A percentile compares a stretch with the other conserved stretches of the same genome.
Evolutionary conservation across 371 early-diverging fungal genomes (phyloP).

Genomic region (Mortierella sp.): DNA sequence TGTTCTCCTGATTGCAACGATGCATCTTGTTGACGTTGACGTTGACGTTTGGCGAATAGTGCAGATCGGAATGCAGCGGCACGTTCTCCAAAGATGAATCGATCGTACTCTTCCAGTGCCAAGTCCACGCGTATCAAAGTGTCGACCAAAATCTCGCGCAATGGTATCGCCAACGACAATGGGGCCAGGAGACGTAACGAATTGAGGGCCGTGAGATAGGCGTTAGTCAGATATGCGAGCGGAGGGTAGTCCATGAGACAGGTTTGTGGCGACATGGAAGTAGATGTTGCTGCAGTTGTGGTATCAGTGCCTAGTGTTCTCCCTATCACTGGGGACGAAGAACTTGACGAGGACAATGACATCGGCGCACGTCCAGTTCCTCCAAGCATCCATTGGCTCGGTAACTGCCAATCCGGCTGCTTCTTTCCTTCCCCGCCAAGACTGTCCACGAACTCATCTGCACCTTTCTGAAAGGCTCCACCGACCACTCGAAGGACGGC

Average conservation of each 20-base stretch:
- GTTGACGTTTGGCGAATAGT: background rate
- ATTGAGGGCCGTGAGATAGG: constrained; percentile 71
- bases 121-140: constrained; percentile 45
- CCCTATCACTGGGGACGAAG: constrained; percentile 17
- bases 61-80: constrained; percentile 16
- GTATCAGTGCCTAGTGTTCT: background rate
- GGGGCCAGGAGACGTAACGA: constrained; percentile 75
- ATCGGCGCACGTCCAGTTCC: constrained; percentile 40
- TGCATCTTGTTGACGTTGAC: background rate
- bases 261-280: constrained; percentile 62
- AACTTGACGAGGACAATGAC: constrained; percentile 16
- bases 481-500: constrained; percentile 68
- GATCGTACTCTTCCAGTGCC: constrained; percentile 60
- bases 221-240: constrained; percentile 76
- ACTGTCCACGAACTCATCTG: constrained; percentile 56
- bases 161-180: constrained; percentile 49
- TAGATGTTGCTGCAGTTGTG: constrained; percentile 13
- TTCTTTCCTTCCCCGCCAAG: constrained; percentile 50
- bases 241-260: constrained; percentile 75
- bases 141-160: constrained; percentile 39
- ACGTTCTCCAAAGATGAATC: constrained; percentile 45
- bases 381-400: constrained; percentile 64
- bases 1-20: too few species aligned
- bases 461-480: constrained; percentile 60
- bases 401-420: constrained; percentile 50